Conservation (phyloP, 2,329 filamentous ascomycete species). For the Exophiala bonariae region DNA sequence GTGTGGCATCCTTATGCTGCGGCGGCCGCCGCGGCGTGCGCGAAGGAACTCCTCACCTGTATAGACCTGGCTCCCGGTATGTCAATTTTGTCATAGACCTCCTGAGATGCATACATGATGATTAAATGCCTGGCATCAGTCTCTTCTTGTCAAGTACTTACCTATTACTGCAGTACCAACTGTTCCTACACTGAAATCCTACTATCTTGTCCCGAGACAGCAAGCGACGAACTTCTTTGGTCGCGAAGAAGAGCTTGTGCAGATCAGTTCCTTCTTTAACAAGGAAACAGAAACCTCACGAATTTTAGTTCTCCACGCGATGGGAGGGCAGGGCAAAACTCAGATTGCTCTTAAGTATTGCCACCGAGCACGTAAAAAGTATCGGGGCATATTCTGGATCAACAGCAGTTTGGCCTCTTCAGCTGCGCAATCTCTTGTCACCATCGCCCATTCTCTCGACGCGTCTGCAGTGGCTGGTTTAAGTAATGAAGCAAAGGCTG, state of each 20-base stretch:
- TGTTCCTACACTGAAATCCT: neutral
- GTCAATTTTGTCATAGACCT: no score
- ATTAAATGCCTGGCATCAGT: no score
- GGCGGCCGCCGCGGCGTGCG: no score
- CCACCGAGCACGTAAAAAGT: constrained; percentile 1
- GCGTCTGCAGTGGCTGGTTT: neutral
- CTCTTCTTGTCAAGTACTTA: no score
- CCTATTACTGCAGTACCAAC: no score
- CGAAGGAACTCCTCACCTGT: no score
- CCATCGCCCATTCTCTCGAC: neutral
- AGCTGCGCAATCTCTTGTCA: constrained; percentile 2
- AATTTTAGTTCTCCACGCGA: constrained; percentile 7
- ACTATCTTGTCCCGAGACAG: constrained; percentile 1
- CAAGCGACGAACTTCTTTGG: constrained; percentile 2
- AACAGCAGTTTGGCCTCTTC: neutral
- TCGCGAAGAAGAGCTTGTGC: constrained; percentile 2
- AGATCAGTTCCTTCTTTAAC: constrained; percentile 4
- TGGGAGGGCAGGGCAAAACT: constrained; percentile 9
- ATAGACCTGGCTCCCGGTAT: no score
- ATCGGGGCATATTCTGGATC: constrained; percentile 7
- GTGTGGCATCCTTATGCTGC: no score
- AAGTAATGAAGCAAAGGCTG: neutral
- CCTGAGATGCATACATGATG: no score
- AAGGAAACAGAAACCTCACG: neutral
- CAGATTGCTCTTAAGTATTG: constrained; percentile 11